Percentiles rank a stretch among this genome's conserved stretches.
Evolutionary conservation across 495 filamentous ascomycete species (phyloP).

Genomic region (Trichoderma parareesei): DNA sequence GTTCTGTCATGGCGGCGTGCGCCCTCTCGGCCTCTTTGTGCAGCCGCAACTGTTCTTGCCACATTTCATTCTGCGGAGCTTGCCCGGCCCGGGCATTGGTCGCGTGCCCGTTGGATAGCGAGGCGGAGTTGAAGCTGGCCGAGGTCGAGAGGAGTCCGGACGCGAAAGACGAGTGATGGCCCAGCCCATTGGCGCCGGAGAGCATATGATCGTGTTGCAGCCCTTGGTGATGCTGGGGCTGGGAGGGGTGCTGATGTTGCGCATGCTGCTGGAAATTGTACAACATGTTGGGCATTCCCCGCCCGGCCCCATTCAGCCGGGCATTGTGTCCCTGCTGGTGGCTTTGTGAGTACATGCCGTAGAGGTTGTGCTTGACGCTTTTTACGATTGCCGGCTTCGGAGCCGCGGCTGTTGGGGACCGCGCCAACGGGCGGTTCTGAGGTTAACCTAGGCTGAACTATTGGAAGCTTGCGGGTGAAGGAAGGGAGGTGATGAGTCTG

Average conservation of each 20-base stretch:
- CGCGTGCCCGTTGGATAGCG: conserved; percentile 68
- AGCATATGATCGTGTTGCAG: conserved; percentile 64
- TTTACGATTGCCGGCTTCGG: neutral
- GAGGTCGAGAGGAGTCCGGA: conserved; percentile 62
- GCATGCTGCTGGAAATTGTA: conserved; percentile 65
- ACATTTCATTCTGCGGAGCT: conserved; percentile 63
- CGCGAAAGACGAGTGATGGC: conserved; percentile 75
- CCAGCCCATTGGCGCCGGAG: conserved; percentile 49
- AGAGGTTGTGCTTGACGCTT: neutral
- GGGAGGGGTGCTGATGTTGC: conserved; percentile 55
- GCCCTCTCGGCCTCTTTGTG: conserved; percentile 59
- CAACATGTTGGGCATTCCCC: conserved; percentile 43
- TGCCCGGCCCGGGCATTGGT: conserved; percentile 33
- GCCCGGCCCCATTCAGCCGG: conserved; percentile 48
- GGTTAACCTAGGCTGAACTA: neutral
- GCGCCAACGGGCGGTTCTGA: neutral
- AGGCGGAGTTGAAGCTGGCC: conserved; percentile 67
- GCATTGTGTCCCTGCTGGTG: conserved; percentile 77
- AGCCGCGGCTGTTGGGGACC: conserved; percentile 8
- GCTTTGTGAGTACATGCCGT: conserved; percentile 68
- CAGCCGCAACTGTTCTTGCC: conserved; percentile 78
- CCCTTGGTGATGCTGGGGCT: conserved; percentile 64
- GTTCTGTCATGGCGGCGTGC: conserved; percentile 59
- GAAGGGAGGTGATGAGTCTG: neutral
- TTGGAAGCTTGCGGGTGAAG: neutral